Conservation (phyloP, 2,329 filamentous ascomycete species). For the Chaetomium strumarium region DNA sequence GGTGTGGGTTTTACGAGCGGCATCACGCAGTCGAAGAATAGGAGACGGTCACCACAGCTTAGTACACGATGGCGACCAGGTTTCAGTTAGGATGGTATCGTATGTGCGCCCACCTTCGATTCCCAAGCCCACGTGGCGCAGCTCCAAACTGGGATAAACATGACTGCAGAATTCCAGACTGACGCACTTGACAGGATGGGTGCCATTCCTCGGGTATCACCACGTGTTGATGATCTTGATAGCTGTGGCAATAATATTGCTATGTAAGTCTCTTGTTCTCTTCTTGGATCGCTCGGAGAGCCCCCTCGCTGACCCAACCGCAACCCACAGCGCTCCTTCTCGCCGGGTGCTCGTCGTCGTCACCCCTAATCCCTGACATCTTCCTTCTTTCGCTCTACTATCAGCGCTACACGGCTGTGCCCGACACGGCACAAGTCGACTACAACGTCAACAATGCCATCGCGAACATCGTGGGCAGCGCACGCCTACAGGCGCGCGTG, state of each 20-base stretch:
- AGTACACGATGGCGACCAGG: constrained; percentile 28
- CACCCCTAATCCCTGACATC: constrained; percentile 88
- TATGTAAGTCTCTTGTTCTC: constrained; percentile 63
- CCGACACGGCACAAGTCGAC: constrained; percentile 82
- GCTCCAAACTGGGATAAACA: background rate
- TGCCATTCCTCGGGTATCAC: constrained; percentile 66
- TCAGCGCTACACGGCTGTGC: constrained; percentile 73
- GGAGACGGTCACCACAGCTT: background rate
- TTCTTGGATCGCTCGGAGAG: background rate
- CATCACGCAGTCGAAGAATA: constrained; percentile 1
- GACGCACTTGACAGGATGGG: constrained; percentile 42
- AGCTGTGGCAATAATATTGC: constrained; percentile 83
- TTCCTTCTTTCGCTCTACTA: constrained; percentile 99
- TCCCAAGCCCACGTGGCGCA: background rate
- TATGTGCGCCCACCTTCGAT: constrained; percentile 30
- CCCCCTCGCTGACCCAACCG: background rate
- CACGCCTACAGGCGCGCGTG: constrained; percentile 81
- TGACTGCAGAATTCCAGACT: background rate
- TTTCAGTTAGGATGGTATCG: constrained; percentile 47
- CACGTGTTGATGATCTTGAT: constrained; percentile 98
- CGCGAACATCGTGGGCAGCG: constrained; percentile 79
- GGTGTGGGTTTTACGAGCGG: constrained; percentile 20
- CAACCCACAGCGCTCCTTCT: constrained; percentile 67
- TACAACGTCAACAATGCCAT: constrained; percentile 83
- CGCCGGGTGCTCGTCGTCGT: constrained; percentile 94